Evolutionary conservation across 2,329 filamentous ascomycete genomes (phyloP).

Genomic region (Monosporascus sp.): DNA sequence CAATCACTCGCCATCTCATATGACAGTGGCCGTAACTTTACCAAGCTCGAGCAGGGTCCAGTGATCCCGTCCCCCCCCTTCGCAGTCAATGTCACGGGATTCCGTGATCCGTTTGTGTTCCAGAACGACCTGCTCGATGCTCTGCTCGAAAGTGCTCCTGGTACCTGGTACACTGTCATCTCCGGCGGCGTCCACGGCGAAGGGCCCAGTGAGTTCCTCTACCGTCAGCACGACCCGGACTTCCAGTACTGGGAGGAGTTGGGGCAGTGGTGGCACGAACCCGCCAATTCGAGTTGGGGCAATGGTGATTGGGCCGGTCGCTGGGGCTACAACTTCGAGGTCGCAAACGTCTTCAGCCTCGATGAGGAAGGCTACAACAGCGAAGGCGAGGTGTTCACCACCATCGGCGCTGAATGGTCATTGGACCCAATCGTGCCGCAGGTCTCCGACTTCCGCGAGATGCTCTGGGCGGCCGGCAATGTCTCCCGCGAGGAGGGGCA

Average conservation of each 20-base stretch:
- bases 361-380: constrained; percentile 32
- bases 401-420: constrained; percentile 38
- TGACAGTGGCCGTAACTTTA: constrained; percentile 30
- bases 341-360: constrained; percentile 35
- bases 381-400: constrained; percentile 33
- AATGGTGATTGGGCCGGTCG: constrained; percentile 29
- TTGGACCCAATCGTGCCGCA: constrained; percentile 32
- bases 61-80: constrained; percentile 33
- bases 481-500: constrained; percentile 21
- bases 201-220: constrained; percentile 34
- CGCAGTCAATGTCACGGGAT: constrained; percentile 35
- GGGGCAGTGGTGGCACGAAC: constrained; percentile 35
- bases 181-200: constrained; percentile 33
- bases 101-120: constrained; percentile 37
- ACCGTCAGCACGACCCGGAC: constrained; percentile 29
- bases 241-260: constrained; percentile 29
- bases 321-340: constrained; percentile 41
- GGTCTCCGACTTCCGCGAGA: constrained; percentile 32
- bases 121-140: constrained; percentile 31
- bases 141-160: constrained; percentile 25
- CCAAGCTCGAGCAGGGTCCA: constrained; percentile 31
- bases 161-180: constrained; percentile 33
- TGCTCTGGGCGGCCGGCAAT: constrained; percentile 36
- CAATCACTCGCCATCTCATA: constrained; percentile 36
- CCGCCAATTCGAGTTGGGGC: constrained; percentile 30